Percentiles rank a stretch among this genome's conserved stretches.
Evolutionary conservation across 441 rosid genomes (phyloP).

Genomic region (Bocquillonia castaneifolia): DNA sequence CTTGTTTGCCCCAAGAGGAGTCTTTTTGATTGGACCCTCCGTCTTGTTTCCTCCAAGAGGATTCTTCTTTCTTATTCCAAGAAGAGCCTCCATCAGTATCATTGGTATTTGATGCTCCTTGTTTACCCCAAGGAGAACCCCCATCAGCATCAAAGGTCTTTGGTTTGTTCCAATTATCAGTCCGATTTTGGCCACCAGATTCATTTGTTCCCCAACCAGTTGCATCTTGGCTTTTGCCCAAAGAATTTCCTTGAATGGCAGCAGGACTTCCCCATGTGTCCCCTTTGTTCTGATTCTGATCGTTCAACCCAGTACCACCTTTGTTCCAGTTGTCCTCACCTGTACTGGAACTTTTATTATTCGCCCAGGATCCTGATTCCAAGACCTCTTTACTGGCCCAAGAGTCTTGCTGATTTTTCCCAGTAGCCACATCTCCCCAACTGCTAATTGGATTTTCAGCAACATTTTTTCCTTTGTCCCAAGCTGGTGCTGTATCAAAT

Average conservation of each 20-base stretch:
- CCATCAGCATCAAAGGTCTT: slow-evolving; percentile 21
- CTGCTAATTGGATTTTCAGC: slow-evolving; percentile 17
- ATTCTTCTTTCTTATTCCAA: slow-evolving; percentile 26
- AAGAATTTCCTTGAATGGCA: slow-evolving; percentile 30
- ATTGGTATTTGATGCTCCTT: slow-evolving; percentile 20
- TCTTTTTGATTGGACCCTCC: too few relatives aligned
- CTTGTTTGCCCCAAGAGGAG: slow-evolving; percentile 29
- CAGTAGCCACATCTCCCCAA: slow-evolving; percentile 24
- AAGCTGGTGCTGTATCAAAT: slow-evolving; percentile 23
- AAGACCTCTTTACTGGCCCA: slow-evolving; percentile 30
- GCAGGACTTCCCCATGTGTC: slow-evolving; percentile 22
- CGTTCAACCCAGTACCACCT: slow-evolving; percentile 16
- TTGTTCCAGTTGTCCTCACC: slow-evolving; percentile 13
- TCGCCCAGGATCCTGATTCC: slow-evolving; percentile 25
- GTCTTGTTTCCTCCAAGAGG: slow-evolving; percentile 24
- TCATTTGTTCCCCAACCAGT: slow-evolving; percentile 29
- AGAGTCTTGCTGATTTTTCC: slow-evolving; percentile 21
- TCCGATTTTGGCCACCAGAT: slow-evolving; percentile 16
- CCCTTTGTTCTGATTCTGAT: slow-evolving; percentile 12
- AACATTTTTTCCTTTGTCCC: slow-evolving; percentile 30
- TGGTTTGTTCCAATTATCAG: slow-evolving; percentile 30
- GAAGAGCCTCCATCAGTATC: slow-evolving; percentile 29
- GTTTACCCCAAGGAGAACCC: slow-evolving; percentile 29
- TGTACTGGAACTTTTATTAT: slow-evolving; percentile 13
- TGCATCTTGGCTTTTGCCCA: slow-evolving; percentile 22